Percentiles rank a stretch among this genome's conserved stretches.
Conservation (phyloP, 2,329 filamentous ascomycete species). For the Talaromyces sp. region DNA sequence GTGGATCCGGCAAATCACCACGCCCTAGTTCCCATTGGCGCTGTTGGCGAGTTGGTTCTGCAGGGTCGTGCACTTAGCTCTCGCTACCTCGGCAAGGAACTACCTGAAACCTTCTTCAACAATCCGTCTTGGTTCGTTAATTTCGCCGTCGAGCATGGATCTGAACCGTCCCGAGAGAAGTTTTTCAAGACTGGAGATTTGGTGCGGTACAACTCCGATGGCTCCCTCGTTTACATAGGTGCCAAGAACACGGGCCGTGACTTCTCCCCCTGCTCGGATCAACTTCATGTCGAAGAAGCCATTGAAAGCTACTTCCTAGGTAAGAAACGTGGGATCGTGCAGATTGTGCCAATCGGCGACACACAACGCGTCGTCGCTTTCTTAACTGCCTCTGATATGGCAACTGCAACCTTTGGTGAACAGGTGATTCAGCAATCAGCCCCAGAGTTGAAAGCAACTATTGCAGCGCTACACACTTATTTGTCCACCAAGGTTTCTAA, state of each 20-base stretch:
- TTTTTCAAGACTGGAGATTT: conserved; percentile 45
- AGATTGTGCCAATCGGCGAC: conserved; percentile 12
- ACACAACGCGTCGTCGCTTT: conserved; percentile 25
- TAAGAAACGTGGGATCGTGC: conserved; percentile 25
- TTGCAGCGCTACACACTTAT: conserved; percentile 21
- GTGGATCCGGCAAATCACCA: conserved; percentile 34
- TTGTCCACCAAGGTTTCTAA: conserved; percentile 30
- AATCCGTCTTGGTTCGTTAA: conserved; percentile 31
- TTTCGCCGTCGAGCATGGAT: background rate
- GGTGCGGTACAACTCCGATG: conserved; percentile 41
- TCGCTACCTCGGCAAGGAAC: conserved; percentile 51
- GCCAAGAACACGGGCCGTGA: conserved; percentile 24
- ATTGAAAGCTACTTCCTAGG: conserved; percentile 13
- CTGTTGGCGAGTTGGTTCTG: conserved; percentile 35
- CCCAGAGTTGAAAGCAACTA: conserved; percentile 14
- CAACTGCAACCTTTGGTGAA: background rate
- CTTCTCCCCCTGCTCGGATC: conserved; percentile 2
- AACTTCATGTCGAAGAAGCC: conserved; percentile 14
- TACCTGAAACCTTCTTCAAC: conserved; percentile 57
- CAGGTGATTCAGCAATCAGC: conserved; percentile 16
- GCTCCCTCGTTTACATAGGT: conserved; percentile 37
- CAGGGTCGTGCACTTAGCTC: conserved; percentile 47
- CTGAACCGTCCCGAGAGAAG: background rate
- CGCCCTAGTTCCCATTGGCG: conserved; percentile 38
- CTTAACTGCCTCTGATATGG: conserved; percentile 13